phyloP scores from a whole-genome alignment of 345 rosid genomes.

The Eucalyptus camaldulensis region DNA sequence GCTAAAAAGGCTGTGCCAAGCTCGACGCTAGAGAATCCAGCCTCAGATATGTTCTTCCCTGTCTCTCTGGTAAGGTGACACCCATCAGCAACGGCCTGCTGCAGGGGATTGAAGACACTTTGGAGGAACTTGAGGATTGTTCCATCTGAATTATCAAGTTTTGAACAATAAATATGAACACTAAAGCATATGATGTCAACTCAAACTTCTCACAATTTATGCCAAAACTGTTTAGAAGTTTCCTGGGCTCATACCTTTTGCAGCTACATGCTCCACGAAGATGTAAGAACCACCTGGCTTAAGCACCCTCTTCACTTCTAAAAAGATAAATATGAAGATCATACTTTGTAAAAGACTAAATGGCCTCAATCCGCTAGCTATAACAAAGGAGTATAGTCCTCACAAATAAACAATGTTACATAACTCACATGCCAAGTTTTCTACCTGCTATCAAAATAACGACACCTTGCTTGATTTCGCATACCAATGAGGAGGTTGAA shows the following conservation, averaged over 20 bases:
- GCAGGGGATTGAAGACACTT: slow-evolving; percentile 54
- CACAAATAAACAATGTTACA: neutral
- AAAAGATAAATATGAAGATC: neutral
- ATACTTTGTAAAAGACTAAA: neutral
- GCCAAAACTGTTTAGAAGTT: neutral
- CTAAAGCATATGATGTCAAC: neutral
- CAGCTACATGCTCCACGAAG: slow-evolving; percentile 87
- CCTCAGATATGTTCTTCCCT: slow-evolving; percentile 36
- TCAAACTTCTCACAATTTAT: neutral
- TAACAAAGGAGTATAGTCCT: neutral
- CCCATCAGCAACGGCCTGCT: slow-evolving; percentile 53
- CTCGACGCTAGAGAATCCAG: slow-evolving; percentile 52
- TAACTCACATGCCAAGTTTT: neutral
- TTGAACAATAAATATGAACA: neutral
- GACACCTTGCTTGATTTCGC: neutral
- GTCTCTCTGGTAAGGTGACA: slow-evolving; percentile 72
- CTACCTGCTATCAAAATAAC: neutral
- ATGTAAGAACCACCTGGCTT: slow-evolving; percentile 71
- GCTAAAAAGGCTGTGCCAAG: slow-evolving; percentile 23
- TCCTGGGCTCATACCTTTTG: slow-evolving; percentile 35
- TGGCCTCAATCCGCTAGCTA: neutral
- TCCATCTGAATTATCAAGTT: slow-evolving; percentile 38
- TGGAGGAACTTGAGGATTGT: slow-evolving; percentile 48
- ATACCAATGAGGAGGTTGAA: neutral
- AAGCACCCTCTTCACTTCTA: slow-evolving; percentile 72